phyloP scores from a whole-genome alignment of 345 rosid genomes.

The Camelina hispida region DNA sequence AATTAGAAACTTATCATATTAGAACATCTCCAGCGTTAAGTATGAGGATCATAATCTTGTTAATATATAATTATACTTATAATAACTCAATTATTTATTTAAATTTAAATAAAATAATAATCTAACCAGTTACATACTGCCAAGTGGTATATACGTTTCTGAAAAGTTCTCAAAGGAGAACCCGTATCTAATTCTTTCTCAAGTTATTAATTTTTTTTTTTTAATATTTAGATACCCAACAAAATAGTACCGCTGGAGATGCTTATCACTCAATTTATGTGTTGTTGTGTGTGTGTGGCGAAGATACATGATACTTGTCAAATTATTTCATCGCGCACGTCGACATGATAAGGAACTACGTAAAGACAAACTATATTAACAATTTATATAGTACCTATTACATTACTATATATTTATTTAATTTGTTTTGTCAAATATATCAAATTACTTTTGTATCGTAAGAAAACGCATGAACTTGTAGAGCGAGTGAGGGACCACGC shows the following conservation, averaged over 20 bases:
- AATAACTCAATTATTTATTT: no score
- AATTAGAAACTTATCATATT: conserved; percentile 12
- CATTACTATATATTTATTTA: neutral
- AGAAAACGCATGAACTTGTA: conserved; percentile 36
- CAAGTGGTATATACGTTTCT: no score
- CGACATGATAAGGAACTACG: conserved; percentile 15
- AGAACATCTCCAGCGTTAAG: no score
- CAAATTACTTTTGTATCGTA: conserved; percentile 32
- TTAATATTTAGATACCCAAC: no score
- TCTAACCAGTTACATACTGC: no score
- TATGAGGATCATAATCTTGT: no score
- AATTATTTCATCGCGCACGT: conserved; percentile 26
- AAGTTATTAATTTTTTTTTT: no score
- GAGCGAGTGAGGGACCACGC: conserved; percentile 33
- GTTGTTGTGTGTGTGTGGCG: conserved; percentile 33
- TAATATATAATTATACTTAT: no score
- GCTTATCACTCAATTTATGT: neutral
- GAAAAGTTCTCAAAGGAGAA: no score
- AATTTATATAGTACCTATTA: neutral
- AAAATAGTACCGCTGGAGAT: no score
- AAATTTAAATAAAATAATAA: no score
- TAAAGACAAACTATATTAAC: conserved; percentile 5
- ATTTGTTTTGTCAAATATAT: neutral
- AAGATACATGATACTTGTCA: conserved; percentile 36
- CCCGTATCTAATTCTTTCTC: no score